Conservation (phyloP, 73 alveolate genomes). For the Durusdinium trenchii region DNA sequence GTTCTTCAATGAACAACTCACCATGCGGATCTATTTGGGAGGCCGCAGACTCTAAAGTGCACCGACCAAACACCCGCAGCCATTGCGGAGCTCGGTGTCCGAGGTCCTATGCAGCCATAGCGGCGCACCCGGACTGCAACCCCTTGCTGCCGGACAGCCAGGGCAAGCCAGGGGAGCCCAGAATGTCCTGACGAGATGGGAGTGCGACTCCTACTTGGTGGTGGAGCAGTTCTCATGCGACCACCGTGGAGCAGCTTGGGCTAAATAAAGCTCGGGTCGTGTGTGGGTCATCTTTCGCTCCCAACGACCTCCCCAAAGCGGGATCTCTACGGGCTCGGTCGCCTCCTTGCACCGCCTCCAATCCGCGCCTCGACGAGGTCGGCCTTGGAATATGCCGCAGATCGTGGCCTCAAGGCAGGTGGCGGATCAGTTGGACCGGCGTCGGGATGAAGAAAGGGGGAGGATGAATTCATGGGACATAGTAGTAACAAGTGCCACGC, state of each 20-base stretch:
- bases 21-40: no score
- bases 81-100: not conserved
- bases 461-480: not conserved
- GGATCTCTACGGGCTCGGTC: not conserved
- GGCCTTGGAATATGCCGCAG: not conserved
- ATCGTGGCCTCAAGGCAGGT: not conserved
- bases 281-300: not conserved
- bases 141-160: conserved; percentile 79
- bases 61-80: no score
- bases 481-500: not conserved
- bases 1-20: no score
- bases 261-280: not conserved
- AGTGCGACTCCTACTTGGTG: not conserved
- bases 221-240: not conserved
- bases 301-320: not conserved
- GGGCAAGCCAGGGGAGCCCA: conserved; percentile 27
- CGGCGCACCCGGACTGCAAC: conserved; percentile 87
- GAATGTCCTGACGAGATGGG: no score
- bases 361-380: not conserved
- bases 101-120: conserved; percentile 84
- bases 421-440: not conserved
- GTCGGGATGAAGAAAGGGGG: not conserved
- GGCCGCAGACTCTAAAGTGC: no score
- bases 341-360: not conserved
- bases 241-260: not conserved